Evolutionary conservation across 192 early-diverging fungal genomes (phyloP), one percentile per base, ranked within the genome.

Genomic region (Podila epigama): DNA sequence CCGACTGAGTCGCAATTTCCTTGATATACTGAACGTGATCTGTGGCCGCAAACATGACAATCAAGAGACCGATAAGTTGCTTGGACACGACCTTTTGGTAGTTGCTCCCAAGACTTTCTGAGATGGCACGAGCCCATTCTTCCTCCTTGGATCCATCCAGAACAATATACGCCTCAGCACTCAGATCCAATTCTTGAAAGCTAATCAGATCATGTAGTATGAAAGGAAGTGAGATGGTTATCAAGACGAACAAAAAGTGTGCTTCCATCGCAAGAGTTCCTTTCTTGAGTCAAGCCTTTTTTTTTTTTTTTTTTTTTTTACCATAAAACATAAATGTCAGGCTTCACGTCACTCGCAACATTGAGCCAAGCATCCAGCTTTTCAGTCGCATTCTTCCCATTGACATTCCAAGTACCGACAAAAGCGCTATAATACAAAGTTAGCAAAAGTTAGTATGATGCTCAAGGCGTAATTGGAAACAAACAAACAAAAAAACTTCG

Each of bases 341-440:
- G 84, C 31, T 85, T 81, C 25, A 58, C 22, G 7, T 68, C 61
- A 6, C 79, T 62, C 16, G 79, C 81, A 15, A 82, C 81, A 7
- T 79, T 80, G 7, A 96, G 70, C 94, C 94, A 97, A 11, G 83
- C 63, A 6, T 79, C 55, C 28, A 97, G 61, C 11, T 82, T 77
- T 20, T 88, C 80, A 2, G 89, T 77, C 8, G 91, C 87, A 18
- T 81, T 63, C 28, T 84, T 83, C 10, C 93, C 95, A 69, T 96
- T 94, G 28, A 96, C 93, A 72, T 98, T 98, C 91, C 93, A 98
- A 1, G 95, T 94, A 2, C 95, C 95, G 1, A 90, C 84, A 78
- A 96, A 94, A 3, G 91, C 83, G 29, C 84, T 88, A 66, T 2
- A 20, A 58, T 16, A 66, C n/a, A n/a, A n/a, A n/a, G n/a, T n/a